These are phyloP conservation scores for Globisporangium radiosum DNA, from an alignment of 352 stramenopile species.

Conservation along the genomic window DNA sequence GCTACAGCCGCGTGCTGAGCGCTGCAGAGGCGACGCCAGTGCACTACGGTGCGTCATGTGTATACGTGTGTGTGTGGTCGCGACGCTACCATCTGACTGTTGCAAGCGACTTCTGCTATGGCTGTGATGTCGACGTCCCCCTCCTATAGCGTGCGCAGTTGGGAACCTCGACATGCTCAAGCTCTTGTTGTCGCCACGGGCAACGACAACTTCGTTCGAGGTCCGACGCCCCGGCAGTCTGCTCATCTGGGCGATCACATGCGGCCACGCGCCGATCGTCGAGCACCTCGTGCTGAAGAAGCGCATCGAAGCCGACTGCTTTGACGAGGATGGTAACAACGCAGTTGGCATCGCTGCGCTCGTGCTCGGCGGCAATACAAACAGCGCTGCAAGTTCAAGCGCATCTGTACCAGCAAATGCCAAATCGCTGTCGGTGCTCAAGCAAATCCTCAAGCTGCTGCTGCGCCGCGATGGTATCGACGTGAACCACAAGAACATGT, in stretches of 20 bases:
- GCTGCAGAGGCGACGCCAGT: conserved; percentile 50
- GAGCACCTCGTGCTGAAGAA: conserved; percentile 45
- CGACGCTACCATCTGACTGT: no score
- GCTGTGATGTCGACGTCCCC: neutral
- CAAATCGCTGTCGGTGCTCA: conserved; percentile 6
- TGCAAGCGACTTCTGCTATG: neutral
- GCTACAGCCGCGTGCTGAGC: conserved; percentile 43
- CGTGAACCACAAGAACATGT: conserved; percentile 70
- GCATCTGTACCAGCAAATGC: neutral
- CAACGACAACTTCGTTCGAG: conserved; percentile 11
- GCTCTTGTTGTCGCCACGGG: conserved; percentile 30
- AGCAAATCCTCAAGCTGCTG: conserved; percentile 25
- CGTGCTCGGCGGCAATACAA: conserved; percentile 17
- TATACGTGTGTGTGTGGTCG: no score
- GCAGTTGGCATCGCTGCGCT: conserved; percentile 44
- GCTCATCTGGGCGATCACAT: conserved; percentile 61
- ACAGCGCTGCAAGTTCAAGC: neutral
- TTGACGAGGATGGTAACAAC: conserved; percentile 74
- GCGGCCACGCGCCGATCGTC: conserved; percentile 27
- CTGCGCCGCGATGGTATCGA: conserved; percentile 27
- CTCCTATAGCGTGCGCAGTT: conserved; percentile 28
- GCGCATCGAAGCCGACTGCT: conserved; percentile 41
- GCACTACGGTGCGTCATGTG: conserved; percentile 41
- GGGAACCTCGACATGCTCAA: conserved; percentile 56
- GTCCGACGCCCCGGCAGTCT: conserved; percentile 37